Percentiles rank a stretch among this genome's conserved stretches.
phyloP scores from a whole-genome alignment of 2,329 filamentous ascomycete species.

The Thielaviopsis euricoi region DNA sequence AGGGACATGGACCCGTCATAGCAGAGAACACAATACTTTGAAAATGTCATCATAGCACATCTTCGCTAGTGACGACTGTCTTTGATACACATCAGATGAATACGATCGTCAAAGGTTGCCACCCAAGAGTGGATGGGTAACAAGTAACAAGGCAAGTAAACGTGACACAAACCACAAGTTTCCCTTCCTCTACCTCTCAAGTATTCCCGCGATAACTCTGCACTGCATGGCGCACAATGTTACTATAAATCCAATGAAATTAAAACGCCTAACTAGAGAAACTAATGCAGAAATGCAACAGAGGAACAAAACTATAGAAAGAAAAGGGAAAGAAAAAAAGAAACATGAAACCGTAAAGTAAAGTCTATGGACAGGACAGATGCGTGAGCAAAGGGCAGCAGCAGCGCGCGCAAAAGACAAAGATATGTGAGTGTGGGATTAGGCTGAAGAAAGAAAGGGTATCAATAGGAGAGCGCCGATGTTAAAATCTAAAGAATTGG shows the following conservation, averaged over 20 bases:
- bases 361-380: slow-evolving; percentile 1
- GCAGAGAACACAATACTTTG: neutral
- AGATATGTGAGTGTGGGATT: neutral
- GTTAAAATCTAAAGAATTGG: slow-evolving; percentile 20
- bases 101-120: neutral
- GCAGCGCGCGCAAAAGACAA: neutral
- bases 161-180: neutral
- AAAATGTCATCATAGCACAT: neutral
- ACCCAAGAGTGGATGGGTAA: neutral
- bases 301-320: neutral
- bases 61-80: neutral
- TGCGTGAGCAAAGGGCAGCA: neutral
- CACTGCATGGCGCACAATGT: neutral
- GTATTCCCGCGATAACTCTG: neutral
- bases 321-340: neutral
- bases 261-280: neutral
- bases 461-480: slow-evolving; percentile 10
- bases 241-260: neutral
- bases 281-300: neutral
- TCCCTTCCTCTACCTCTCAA: neutral
- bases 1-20: neutral
- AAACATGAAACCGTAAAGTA: slow-evolving; percentile 4
- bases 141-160: neutral
- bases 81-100: neutral
- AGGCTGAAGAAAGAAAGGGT: slow-evolving; percentile 11